Conservation (phyloP, 345 rosid species). For the Eucalyptus globulus region DNA sequence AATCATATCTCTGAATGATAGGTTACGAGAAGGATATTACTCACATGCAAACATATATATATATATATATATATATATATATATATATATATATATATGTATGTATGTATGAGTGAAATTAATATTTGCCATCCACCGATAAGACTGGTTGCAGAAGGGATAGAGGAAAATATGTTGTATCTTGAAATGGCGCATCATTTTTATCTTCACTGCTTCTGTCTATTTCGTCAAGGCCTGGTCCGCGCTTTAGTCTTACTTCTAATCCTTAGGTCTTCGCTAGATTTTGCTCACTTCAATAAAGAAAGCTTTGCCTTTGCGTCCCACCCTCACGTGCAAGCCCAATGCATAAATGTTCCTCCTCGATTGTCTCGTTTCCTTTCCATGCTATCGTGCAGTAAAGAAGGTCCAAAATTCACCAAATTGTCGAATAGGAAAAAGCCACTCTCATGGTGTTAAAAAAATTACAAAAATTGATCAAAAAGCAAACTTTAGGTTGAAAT, state of each 20-base stretch:
- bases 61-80: no score
- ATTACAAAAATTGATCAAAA: neutral
- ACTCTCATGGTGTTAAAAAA: neutral
- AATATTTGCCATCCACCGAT: neutral
- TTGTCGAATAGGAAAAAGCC: neutral
- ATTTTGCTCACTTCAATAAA: neutral
- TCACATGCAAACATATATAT: neutral
- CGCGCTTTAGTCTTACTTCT: neutral
- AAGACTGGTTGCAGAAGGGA: neutral
- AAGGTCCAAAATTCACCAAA: neutral
- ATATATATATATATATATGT: no score
- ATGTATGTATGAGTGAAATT: no score
- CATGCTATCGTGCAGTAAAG: neutral
- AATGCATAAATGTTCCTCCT: conserved; percentile 1
- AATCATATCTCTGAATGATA: neutral
- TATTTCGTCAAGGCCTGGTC: neutral
- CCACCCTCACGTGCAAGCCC: conserved; percentile 42
- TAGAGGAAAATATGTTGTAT: neutral
- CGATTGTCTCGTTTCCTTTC: neutral
- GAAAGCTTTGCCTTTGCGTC: neutral
- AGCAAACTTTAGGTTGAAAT: neutral
- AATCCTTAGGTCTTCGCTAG: neutral
- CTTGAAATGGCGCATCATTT: neutral
- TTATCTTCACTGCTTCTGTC: no score
- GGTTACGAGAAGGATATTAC: no score